Evolutionary conservation across 805 yeast species (phyloP), one percentile per base, ranked within the genome.

Genomic region (Cyberlindnera americana): DNA sequence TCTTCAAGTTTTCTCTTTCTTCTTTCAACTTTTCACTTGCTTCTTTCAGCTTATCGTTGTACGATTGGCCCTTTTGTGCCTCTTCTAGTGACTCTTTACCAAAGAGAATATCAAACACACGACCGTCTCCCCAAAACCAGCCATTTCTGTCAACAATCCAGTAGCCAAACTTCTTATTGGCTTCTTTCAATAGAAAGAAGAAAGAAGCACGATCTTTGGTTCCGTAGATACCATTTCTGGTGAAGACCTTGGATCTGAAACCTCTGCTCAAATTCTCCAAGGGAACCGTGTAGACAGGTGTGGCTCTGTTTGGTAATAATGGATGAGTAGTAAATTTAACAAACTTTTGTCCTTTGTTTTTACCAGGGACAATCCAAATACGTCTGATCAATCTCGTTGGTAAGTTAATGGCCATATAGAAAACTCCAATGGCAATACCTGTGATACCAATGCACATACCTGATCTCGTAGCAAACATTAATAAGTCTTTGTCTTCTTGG

Each of bases 111-210:
- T 87, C 95, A 61, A 81, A 83, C 2, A 87, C 83, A 43, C 95
- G 70, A 13, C 95, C 95, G 60, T 87, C 95, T 24, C 93, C 90
- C 95, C 95, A 87, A 65, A 84, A 87, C 69, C 88, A 87, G 11
- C 95, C 95, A 52, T 78, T 81, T 49, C 95, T 70, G 57, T 87
- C 95, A 15, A 85, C 83, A 14, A 54, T 46, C 87, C 90, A 86
- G 18, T 85, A 87, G 0, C 58, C 59, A 28, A 75, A 67, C 42
- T 66, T 62, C 29, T 56, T 61, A 16, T 73, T 72, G 17, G 66
- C 61, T 52, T 85, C 91, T 58, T 76, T 78, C 48, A 87, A 60
- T 33, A 83, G 74, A 55, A 85, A 82, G 69, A 83, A 80, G 59
- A 86, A 86, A 37, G 84, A 72, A 3, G 84, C 69, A 33, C 78